Evolutionary conservation across 345 rosid genomes (phyloP), one percentile per base, ranked within the genome.

Genomic region (Gossypium mustelinum): DNA sequence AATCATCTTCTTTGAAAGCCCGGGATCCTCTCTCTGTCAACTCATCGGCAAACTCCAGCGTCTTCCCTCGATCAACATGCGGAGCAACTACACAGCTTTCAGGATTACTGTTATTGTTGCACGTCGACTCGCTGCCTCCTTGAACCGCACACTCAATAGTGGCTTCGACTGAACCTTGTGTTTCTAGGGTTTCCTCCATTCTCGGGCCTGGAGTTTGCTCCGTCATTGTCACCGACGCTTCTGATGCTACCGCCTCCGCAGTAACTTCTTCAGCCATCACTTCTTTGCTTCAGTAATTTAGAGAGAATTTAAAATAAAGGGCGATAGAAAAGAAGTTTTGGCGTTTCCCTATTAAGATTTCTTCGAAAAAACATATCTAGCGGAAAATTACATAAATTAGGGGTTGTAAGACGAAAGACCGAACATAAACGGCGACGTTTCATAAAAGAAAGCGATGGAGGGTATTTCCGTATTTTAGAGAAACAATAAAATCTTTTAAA

Each of bases 1-100:
- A 87, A 73, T 95, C 97, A 3, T 70, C 73, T 50, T 89, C 94
- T 69, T 81, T 92, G 63, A 93, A 65, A 13, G 91, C 96, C 9
- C 7, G 29, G 17, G 82, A 74, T 65, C 97, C 99, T 81, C 73
- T 84, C 86, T 87, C 94, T 64, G 86, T 70, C 73, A 95, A 76
- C 76, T 90, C 93, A 4, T 83, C 88, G 1, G 93, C 88, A 62
- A 83, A 76, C 84, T 90, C 97, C 51, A 92, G 78, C 16, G 91
- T 87, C 75, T 83, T 81, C 83, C 84, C 86, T n/a, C 61, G 72
- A 11, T 82, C 92, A 9, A 34, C 87, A 9, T 77, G 87, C 8
- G 86, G 73, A 57, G 83, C 71, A 16, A 75, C 60, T 70, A 79
- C 84, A 14, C 82, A 79, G 54, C 89, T 79, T 76, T 86, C 97